Conservation (phyloP, 306 rosid genomes). For the Dalbergia cultrata region DNA sequence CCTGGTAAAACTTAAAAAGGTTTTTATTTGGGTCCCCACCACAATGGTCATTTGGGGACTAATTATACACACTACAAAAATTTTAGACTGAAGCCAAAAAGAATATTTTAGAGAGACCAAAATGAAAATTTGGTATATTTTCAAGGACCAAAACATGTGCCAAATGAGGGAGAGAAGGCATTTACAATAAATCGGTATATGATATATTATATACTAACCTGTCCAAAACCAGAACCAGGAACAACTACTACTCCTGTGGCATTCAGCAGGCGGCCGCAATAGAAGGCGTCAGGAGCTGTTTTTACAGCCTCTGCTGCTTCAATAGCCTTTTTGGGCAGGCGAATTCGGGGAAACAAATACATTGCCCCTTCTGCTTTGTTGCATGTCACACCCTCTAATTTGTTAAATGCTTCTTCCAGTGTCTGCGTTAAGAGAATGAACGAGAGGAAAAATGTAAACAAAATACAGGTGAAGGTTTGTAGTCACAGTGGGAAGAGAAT, state of each 20-base stretch:
- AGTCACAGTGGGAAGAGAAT: neutral
- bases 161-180: neutral
- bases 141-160: neutral
- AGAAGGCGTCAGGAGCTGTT: slow-evolving; percentile 76
- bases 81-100: too few species aligned
- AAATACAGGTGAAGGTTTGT: neutral
- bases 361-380: slow-evolving; percentile 95
- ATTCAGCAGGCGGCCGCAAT: slow-evolving; percentile 73
- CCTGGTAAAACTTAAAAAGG: too few species aligned
- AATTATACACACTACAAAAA: too few species aligned
- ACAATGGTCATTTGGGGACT: too few species aligned
- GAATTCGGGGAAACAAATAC: slow-evolving; percentile 82
- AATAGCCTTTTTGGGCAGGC: slow-evolving; percentile 76
- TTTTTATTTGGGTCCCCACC: too few species aligned
- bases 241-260: slow-evolving; percentile 90
- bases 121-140: too few species aligned
- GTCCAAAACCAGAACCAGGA: slow-evolving; percentile 96
- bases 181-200: neutral
- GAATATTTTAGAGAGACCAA: too few species aligned
- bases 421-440: slow-evolving; percentile 52
- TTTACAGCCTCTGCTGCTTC: slow-evolving; percentile 79
- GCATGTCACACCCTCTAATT: slow-evolving; percentile 84
- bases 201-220: slow-evolving; percentile 59
- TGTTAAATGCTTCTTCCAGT: slow-evolving; percentile 78
- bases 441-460: neutral